Conservation (phyloP, 2,329 filamentous ascomycete species). For the Eurotiales sp. region DNA sequence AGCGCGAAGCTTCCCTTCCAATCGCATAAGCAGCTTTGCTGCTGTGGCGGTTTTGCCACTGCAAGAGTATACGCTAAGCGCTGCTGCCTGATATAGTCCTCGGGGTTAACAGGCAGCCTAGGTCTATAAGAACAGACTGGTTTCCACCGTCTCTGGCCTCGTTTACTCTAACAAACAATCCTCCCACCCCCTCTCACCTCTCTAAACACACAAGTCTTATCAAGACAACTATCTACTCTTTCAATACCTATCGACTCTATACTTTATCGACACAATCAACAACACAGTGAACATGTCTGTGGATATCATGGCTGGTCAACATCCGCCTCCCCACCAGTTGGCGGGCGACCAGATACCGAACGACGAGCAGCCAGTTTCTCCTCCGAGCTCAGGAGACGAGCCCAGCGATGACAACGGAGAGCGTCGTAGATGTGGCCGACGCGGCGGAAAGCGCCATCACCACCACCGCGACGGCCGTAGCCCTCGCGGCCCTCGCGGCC, state of each 20-base stretch:
- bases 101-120: neutral
- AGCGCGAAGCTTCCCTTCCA: constrained; percentile 10
- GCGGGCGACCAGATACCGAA: neutral
- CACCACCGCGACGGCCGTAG: neutral
- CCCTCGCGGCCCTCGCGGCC: neutral
- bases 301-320: neutral
- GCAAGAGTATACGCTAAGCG: neutral
- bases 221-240: neutral
- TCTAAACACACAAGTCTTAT: too few relatives aligned
- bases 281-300: neutral
- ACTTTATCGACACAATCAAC: too few relatives aligned
- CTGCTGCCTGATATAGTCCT: constrained; percentile 9
- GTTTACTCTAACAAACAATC: neutral
- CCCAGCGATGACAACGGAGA: neutral
- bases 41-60: constrained; percentile 9
- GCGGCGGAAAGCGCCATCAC: constrained; percentile 1
- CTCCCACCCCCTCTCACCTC: too few relatives aligned
- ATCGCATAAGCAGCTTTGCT: neutral
- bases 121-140: constrained; percentile 3
- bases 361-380: neutral
- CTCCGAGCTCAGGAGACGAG: neutral
- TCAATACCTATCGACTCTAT: neutral
- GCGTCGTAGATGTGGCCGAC: neutral
- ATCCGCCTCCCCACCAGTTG: neutral
- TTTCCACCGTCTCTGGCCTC: neutral